Evolutionary conservation across 2,329 filamentous ascomycete species (phyloP), one percentile per base, ranked within the genome.

Genomic region (Intubia oerlemansii): DNA sequence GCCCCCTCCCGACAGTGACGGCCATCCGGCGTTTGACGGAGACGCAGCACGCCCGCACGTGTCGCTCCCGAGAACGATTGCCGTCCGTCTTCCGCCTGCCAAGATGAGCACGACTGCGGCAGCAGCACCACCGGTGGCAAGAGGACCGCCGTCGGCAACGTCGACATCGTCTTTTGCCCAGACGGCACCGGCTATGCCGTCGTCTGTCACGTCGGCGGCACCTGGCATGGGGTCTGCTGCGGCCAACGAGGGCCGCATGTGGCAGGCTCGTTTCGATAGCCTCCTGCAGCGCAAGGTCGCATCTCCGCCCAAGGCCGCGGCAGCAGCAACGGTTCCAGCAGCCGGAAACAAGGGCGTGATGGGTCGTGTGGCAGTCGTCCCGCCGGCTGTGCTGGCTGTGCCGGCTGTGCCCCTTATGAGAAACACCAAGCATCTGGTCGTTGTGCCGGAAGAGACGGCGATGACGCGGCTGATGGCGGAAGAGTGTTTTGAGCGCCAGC

Each of bases 241-340:
- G 10, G 25, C 13, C 10, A 13, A 15, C 7, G 34, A 36, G 5
- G 32, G 29, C 18, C 23, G 25, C 4, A 34, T 33, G 3, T 41
- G 82, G 82, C 81, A 91, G 47, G 73, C 77, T 41, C 71, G 71
- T 41, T 82, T 93, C 47, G 82, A 91, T 47, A 72, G 63, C 25
- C 59, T 91, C 25, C 61, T 92, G 20, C 66, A 70, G 39, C 67
- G 68, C 22, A 82, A 76, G 44, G 10, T 56, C 60, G 25, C 69
- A 62, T 11, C 5, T 17, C 10, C 19, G 10, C 19, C 24, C 7
- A n/a, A 14, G 17, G n/a, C 10, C n/a, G n/a, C n/a, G n/a, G n/a
- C n/a, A n/a, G n/a, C n/a, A n/a, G n/a, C n/a, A n/a, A n/a, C n/a
- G n/a, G n/a, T n/a, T n/a, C n/a, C n/a, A n/a, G n/a, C n/a, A n/a